These are phyloP conservation scores for Butyriboletus pseudospeciosus DNA, from an alignment of 1,284 basidiomycete genomes.

Conservation along the genomic window DNA sequence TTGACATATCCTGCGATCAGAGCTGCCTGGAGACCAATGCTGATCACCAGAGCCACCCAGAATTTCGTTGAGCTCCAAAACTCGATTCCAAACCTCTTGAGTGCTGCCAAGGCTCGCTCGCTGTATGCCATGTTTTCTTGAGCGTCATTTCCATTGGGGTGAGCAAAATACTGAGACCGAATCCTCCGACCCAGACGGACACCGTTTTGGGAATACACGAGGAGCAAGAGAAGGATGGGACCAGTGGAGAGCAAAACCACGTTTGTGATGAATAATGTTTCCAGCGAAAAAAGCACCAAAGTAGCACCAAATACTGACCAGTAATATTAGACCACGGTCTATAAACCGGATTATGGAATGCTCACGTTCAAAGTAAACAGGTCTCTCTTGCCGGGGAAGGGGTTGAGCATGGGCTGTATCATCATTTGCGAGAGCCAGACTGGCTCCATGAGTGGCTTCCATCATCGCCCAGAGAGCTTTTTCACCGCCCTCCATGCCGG, in stretches of 20 bases:
- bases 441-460: slow-evolving; percentile 56
- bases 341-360: slow-evolving; percentile 1
- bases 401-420: slow-evolving; percentile 20
- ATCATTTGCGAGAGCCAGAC: slow-evolving; percentile 48
- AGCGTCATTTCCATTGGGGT: slow-evolving; percentile 3
- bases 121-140: slow-evolving; percentile 9
- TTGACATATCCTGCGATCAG: slow-evolving; percentile 48
- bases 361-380: slow-evolving; percentile 74
- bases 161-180: slow-evolving; percentile 18
- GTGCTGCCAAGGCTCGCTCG: slow-evolving; percentile 2
- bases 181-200: slow-evolving; percentile 12
- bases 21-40: slow-evolving; percentile 43
- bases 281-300: slow-evolving; percentile 53
- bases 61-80: slow-evolving; percentile 53
- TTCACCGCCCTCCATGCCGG: slow-evolving; percentile 49
- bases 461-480: slow-evolving; percentile 71
- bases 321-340: neutral
- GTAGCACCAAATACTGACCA: slow-evolving; percentile 55
- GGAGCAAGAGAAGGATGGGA: slow-evolving; percentile 49
- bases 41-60: slow-evolving; percentile 52
- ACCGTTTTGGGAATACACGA: slow-evolving; percentile 37
- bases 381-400: slow-evolving; percentile 22
- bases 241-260: slow-evolving; percentile 58
- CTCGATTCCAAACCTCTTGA: slow-evolving; percentile 21
- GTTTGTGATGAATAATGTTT: slow-evolving; percentile 51